Evolutionary conservation across 169 alveolate species (phyloP).

Genomic region (Plasmodium ovale): DNA sequence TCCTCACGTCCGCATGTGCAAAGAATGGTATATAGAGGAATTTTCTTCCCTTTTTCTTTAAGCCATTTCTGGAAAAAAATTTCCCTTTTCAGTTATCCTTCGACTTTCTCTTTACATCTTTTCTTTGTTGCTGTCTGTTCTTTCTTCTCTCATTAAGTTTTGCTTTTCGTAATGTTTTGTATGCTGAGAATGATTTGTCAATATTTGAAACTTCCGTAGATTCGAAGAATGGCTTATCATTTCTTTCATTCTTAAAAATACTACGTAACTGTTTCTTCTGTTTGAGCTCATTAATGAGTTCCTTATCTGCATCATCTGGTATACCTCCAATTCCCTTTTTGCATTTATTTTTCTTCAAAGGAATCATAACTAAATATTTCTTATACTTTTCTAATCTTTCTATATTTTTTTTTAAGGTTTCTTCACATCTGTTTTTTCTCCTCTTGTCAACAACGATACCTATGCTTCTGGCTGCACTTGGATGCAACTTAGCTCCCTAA

Average conservation of each 20-base stretch:
- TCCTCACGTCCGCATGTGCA: not conserved
- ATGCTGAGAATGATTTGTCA: conserved; percentile 35
- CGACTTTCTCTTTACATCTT: conserved; percentile 27
- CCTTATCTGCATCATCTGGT: conserved; percentile 91
- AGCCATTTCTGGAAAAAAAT: no score
- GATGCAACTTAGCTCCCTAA: conserved; percentile 92
- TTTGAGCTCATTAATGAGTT: conserved; percentile 80
- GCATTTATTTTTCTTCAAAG: conserved; percentile 94
- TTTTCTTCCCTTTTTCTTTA: not conserved
- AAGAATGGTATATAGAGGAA: not conserved
- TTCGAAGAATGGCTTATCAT: conserved; percentile 40
- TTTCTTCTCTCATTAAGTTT: conserved; percentile 48
- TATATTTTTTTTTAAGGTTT: conserved; percentile 94
- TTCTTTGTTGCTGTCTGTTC: conserved; percentile 59
- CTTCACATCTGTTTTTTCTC: conserved; percentile 95
- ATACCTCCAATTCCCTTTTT: conserved; percentile 97
- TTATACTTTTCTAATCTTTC: conserved; percentile 96
- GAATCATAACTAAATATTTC: conserved; percentile 95
- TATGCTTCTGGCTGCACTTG: conserved; percentile 95
- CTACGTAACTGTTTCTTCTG: conserved; percentile 76
- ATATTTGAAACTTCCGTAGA: conserved; percentile 54
- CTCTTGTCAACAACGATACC: conserved; percentile 99
- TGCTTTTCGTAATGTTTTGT: conserved; percentile 71
- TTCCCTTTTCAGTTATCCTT: conserved; percentile 21
- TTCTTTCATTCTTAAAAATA: conserved; percentile 41